Evolutionary conservation across 192 early-diverging fungal genomes (phyloP).

Genomic region (Coemansia biformis): DNA sequence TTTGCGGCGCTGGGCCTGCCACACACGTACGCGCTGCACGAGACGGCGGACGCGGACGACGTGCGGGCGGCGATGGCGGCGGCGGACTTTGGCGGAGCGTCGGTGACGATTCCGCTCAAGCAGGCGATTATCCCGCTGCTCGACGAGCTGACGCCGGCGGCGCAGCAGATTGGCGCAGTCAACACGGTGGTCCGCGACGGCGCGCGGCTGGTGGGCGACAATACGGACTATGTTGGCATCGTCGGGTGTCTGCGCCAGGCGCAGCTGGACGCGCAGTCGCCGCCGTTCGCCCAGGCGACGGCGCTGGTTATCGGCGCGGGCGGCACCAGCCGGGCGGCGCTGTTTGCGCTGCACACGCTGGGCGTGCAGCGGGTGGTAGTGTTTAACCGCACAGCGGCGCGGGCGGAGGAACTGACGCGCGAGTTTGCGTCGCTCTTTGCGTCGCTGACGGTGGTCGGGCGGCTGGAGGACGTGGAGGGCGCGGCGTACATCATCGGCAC

Average conservation of each 20-base stretch:
- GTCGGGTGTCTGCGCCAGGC: constrained; percentile 55
- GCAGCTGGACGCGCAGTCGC: constrained; percentile 7
- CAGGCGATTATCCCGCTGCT: constrained; percentile 74
- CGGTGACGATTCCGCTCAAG: constrained; percentile 96
- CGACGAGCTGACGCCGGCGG: constrained; percentile 67
- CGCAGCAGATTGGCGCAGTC: constrained; percentile 85
- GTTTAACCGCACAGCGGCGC: constrained; percentile 81
- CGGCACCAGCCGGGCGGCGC: constrained; percentile 87
- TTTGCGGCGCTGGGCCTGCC: constrained; percentile 83
- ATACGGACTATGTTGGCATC: constrained; percentile 96
- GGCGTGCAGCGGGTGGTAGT: constrained; percentile 64
- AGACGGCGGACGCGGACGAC: constrained; percentile 62
- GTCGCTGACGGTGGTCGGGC: constrained; percentile 41
- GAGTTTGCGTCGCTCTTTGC: constrained; percentile 57
- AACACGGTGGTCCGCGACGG: constrained; percentile 68
- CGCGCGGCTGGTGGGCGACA: constrained; percentile 76
- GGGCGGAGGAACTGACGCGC: constrained; percentile 61
- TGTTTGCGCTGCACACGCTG: constrained; percentile 73
- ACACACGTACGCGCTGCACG: constrained; percentile 68
- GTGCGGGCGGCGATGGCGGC: constrained; percentile 48
- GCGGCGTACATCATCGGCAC: constrained; percentile 73
- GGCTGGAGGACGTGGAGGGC: constrained; percentile 37
- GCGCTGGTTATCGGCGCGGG: constrained; percentile 92
- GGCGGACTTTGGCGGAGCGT: constrained; percentile 82
- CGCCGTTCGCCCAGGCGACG: constrained; percentile 11